These are phyloP conservation scores for Microbotryum lychnidis-dioicae DNA, from an alignment of 1,284 basidiomycete species.

Conservation along the genomic window DNA sequence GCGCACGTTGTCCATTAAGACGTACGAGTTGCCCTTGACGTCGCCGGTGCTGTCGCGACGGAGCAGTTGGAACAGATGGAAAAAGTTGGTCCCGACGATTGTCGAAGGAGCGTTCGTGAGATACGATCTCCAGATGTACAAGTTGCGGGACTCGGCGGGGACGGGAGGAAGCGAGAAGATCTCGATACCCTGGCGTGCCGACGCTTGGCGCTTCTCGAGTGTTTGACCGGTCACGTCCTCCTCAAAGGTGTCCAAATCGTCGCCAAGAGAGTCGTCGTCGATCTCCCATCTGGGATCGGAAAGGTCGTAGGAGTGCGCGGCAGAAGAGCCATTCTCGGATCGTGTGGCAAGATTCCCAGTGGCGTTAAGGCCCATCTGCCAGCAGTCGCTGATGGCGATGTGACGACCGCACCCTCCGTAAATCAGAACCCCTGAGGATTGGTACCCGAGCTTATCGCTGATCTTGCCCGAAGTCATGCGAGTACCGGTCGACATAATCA, in stretches of 20 bases:
- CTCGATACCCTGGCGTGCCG: background rate
- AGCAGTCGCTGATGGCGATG: conserved; percentile 1
- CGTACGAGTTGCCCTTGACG: background rate
- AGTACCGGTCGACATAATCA: background rate
- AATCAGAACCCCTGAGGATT: conserved; percentile 1
- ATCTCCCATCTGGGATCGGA: background rate
- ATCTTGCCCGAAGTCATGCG: conserved; percentile 1
- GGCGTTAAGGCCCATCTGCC: background rate
- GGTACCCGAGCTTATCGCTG: background rate
- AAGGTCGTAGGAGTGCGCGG: background rate
- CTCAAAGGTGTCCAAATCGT: background rate
- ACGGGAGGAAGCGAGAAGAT: background rate
- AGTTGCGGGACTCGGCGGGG: background rate
- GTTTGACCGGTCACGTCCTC: background rate
- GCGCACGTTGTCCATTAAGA: background rate
- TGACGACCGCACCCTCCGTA: background rate
- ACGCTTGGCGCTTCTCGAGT: background rate
- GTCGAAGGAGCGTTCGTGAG: background rate
- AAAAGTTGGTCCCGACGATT: background rate
- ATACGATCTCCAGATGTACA: background rate
- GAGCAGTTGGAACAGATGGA: conserved; percentile 1
- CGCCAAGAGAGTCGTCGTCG: background rate
- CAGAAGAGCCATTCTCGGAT: background rate
- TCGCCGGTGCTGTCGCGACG: background rate
- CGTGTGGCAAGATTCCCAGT: background rate